Evolutionary conservation across 192 early-diverging fungal species (phyloP).

Genomic region (Chytriomyces sp.): DNA sequence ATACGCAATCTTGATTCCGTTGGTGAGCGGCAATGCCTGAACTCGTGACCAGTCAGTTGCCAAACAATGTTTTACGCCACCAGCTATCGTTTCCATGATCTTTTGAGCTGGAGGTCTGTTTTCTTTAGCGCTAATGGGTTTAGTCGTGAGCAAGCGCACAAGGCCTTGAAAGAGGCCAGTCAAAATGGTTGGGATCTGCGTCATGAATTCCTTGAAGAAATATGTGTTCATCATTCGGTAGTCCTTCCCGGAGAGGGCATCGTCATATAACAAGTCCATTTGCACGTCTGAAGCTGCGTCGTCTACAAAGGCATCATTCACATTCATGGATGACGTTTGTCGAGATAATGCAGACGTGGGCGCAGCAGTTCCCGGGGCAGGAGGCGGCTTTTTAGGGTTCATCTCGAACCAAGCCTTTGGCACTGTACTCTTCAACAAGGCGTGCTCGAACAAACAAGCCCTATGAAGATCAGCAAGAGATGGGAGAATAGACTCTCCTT

Average conservation of each 20-base stretch:
- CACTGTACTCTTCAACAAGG: constrained; percentile 58
- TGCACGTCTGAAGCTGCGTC: constrained; percentile 17
- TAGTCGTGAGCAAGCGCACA: constrained; percentile 60
- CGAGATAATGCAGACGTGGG: constrained; percentile 15
- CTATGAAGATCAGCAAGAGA: constrained; percentile 66
- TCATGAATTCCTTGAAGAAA: constrained; percentile 64
- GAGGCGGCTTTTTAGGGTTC: constrained; percentile 21
- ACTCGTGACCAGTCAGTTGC: constrained; percentile 29
- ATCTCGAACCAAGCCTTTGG: constrained; percentile 70
- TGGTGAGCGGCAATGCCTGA: neutral
- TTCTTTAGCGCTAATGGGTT: constrained; percentile 51
- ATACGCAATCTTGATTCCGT: neutral
- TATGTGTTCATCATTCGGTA: constrained; percentile 69
- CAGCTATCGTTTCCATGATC: constrained; percentile 62
- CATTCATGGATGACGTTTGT: constrained; percentile 7
- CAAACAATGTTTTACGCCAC: constrained; percentile 56
- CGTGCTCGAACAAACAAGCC: constrained; percentile 66
- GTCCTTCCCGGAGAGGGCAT: constrained; percentile 44
- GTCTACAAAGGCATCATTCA: neutral
- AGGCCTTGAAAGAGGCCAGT: constrained; percentile 70
- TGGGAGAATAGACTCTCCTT: constrained; percentile 52
- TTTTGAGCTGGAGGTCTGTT: constrained; percentile 57
- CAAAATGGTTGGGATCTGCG: constrained; percentile 65
- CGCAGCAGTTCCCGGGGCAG: neutral
- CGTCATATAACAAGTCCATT: constrained; percentile 26